phyloP scores from a whole-genome alignment of 2,329 filamentous ascomycete species.

The Colletotrichum cereale region DNA sequence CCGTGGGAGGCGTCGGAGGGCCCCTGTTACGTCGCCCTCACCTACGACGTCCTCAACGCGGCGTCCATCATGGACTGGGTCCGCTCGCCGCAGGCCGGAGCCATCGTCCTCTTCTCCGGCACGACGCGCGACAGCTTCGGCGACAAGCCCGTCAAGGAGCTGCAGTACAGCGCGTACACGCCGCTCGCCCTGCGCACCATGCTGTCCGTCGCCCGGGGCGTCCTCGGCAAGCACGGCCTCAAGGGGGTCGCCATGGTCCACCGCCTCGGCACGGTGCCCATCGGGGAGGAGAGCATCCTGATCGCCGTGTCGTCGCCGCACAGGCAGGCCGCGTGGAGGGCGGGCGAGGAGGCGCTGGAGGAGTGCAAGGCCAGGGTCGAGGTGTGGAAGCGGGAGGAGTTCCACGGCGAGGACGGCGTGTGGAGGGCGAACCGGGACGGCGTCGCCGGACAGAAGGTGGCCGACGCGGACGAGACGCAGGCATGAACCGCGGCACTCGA shows the following conservation, averaged over 20 bases:
- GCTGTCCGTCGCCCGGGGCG: constrained; percentile 69
- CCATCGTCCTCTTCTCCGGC: constrained; percentile 82
- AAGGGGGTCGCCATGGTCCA: constrained; percentile 85
- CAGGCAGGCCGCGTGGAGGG: constrained; percentile 85
- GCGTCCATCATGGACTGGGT: constrained; percentile 73
- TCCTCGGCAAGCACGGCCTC: constrained; percentile 73
- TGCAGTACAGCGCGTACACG: constrained; percentile 81
- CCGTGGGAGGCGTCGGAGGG: constrained; percentile 60
- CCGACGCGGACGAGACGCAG: not conserved
- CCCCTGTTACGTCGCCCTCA: constrained; percentile 76
- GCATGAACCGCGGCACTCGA: not conserved
- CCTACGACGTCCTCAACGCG: constrained; percentile 70
- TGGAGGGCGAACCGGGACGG: constrained; percentile 93
- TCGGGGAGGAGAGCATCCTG: constrained; percentile 93
- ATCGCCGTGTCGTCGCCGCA: constrained; percentile 89
- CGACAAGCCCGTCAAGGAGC: constrained; percentile 77
- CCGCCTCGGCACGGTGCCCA: constrained; percentile 85
- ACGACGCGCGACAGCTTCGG: constrained; percentile 83
- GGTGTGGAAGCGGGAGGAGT: constrained; percentile 95
- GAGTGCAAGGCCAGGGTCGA: constrained; percentile 88
- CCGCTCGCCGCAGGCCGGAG: constrained; percentile 79
- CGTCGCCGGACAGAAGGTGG: constrained; percentile 62
- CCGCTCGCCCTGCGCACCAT: constrained; percentile 78
- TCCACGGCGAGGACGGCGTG: constrained; percentile 80
- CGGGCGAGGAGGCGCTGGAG: constrained; percentile 91